Evolutionary conservation across 345 rosid genomes (phyloP), one percentile per base, ranked within the genome.

Genomic region (Linum usitatissimum): DNA sequence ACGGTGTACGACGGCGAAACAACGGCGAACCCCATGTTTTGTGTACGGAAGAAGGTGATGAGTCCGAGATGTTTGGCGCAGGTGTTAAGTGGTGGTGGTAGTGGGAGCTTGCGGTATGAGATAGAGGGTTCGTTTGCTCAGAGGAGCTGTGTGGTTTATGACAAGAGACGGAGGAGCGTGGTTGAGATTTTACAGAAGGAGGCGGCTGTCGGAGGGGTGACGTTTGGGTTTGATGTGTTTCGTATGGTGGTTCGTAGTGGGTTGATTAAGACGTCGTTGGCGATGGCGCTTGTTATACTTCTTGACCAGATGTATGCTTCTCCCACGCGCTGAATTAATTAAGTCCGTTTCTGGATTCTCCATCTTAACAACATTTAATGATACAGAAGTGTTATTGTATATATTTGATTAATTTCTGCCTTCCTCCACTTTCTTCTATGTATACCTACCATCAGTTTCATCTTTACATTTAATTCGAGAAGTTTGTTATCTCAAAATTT

Each of bases 231-330:
- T 34, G 97, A 93, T 60, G 90, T 93, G 0, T 93, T 83, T 74
- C 84, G 81, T 8, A 87, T 93, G 10, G 57, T 84, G 1, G 83
- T 93, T 56, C 86, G 79, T 64, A 79, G 90, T 2, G 91, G 79
- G 53, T 78, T 87, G 68, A 54, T 54, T 4, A 84, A 81, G n/a
- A 53, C 65, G 1, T 58, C 85, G 2, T 66, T 79, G 1, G 97
- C 97, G 39, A 90, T 90, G 99, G 88, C 94, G 3, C 60, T 93
- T 0, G 88, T 87, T 68, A 87, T 90, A 67, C 81, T 90, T 42
- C 90, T 93, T 5, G 97, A 90, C 62, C 94, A 87, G 75, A 93
- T 93, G 99, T 90, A 77, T 68, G 80, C 84, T 59, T 87, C 96
- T 56, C 76, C 81, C 48, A 68, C 71, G 51, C 78, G 83, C 65